Evolutionary conservation across 1,139 yeast genomes (phyloP).

Genomic region (Protomyces macrosporus): DNA sequence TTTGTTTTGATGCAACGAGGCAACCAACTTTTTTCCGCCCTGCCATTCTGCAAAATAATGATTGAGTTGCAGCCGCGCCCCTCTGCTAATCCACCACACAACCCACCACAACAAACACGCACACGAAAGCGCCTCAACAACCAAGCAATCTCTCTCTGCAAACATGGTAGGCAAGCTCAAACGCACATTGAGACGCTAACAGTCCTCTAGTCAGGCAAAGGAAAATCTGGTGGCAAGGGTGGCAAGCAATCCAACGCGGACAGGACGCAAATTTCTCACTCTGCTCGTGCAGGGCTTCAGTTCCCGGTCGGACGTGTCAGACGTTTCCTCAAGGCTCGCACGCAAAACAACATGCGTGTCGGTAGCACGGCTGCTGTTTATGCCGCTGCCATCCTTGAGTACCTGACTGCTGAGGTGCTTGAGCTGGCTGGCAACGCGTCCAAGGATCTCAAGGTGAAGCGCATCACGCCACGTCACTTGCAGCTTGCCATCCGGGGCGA

Average conservation of each 20-base stretch:
- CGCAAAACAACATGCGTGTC: constrained; percentile 89
- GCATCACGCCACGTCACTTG: constrained; percentile 98
- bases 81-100: too few species aligned
- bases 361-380: constrained; percentile 82
- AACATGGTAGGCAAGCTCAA: too few species aligned
- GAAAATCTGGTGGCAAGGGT: constrained; percentile 51
- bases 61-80: too few species aligned
- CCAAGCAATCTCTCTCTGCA: too few species aligned
- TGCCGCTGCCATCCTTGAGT: constrained; percentile 93
- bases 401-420: constrained; percentile 94
- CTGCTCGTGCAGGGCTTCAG: constrained; percentile 95
- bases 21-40: too few species aligned
- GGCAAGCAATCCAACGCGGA: constrained; percentile 59
- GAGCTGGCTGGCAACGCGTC: constrained; percentile 99
- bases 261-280: constrained; percentile 70
- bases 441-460: constrained; percentile 93
- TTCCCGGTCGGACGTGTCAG: constrained; percentile 99
- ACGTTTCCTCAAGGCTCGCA: constrained; percentile 85
- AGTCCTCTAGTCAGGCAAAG: background rate
- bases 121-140: too few species aligned
- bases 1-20: too few species aligned
- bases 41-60: too few species aligned
- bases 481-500: constrained; percentile 98
- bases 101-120: too few species aligned
- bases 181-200: background rate